Evolutionary conservation across 1,284 basidiomycete species (phyloP).

Genomic region (Trichosporon ovoides): DNA sequence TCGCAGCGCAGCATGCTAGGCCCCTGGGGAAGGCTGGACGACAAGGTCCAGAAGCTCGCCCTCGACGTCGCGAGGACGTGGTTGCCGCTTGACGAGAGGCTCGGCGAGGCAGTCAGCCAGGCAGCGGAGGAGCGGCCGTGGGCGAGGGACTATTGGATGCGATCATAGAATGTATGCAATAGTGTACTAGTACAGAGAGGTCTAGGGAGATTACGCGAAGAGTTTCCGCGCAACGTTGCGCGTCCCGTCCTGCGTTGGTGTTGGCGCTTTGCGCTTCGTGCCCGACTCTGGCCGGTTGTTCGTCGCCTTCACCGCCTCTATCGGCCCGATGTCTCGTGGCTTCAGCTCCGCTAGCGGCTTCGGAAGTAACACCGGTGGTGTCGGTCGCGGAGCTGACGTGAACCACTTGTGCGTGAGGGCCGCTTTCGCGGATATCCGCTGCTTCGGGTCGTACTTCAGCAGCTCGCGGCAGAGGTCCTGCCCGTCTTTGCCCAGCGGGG

Average conservation of each 20-base stretch:
- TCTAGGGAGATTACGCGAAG: conserved; percentile 10
- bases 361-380: conserved; percentile 39
- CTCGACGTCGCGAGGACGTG: conserved; percentile 52
- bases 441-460: conserved; percentile 78
- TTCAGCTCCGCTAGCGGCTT: conserved; percentile 45
- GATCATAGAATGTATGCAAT: neutral
- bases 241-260: neutral
- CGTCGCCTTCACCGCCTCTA: neutral
- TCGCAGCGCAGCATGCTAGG: conserved; percentile 54
- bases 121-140: conserved; percentile 11
- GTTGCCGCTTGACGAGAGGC: conserved; percentile 25
- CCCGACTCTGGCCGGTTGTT: neutral
- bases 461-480: conserved; percentile 76
- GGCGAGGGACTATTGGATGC: conserved; percentile 14
- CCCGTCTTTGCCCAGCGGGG: conserved; percentile 80
- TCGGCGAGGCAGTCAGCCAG: conserved; percentile 7
- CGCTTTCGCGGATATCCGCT: conserved; percentile 72
- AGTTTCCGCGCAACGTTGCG: conserved; percentile 19
- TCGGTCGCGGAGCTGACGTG: conserved; percentile 38
- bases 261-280: conserved; percentile 14
- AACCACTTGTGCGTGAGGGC: conserved; percentile 47
- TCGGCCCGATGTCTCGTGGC: conserved; percentile 41
- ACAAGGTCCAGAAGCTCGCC: conserved; percentile 48
- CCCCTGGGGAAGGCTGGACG: conserved; percentile 63
- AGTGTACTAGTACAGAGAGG: neutral